Evolutionary conservation across 2,329 filamentous ascomycete species (phyloP).

Genomic region (Westerdykella ornata): DNA sequence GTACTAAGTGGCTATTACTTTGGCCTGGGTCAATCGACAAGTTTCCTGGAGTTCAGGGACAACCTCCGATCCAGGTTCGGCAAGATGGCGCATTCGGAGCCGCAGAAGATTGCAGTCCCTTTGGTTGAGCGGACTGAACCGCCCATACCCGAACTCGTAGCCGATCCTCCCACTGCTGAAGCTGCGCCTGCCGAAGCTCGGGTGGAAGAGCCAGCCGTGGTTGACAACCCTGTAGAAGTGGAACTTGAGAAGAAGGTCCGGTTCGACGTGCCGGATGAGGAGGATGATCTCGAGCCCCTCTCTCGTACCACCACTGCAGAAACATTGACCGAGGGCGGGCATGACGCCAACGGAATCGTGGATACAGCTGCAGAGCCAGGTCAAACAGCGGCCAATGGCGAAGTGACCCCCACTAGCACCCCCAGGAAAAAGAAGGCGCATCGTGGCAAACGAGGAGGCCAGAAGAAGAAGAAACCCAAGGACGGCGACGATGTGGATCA

Average conservation of each 20-base stretch:
- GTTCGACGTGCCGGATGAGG: conserved; percentile 30
- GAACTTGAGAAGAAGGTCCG: conserved; percentile 30
- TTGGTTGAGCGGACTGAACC: not conserved
- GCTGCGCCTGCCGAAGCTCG: conserved; percentile 4
- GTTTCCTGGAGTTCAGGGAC: conserved; percentile 6
- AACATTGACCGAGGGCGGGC: conserved; percentile 11
- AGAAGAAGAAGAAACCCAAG: conserved; percentile 38
- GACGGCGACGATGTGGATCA: conserved; percentile 35
- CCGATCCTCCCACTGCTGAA: conserved; percentile 3
- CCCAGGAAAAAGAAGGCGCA: conserved; percentile 46
- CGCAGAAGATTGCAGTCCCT: not conserved
- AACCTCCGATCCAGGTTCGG: conserved; percentile 1
- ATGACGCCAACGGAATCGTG: not conserved
- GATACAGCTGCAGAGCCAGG: conserved; percentile 1
- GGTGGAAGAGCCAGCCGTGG: not conserved
- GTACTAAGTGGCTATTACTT: conserved; percentile 1
- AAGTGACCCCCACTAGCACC: conserved; percentile 18
- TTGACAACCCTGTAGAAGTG: conserved; percentile 1
- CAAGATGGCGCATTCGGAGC: conserved; percentile 1
- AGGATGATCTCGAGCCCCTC: conserved; percentile 25
- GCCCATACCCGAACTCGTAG: not conserved
- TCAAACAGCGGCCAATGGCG: conserved; percentile 6
- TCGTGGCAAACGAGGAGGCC: conserved; percentile 44
- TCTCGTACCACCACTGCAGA: conserved; percentile 32
- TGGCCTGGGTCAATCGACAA: conserved; percentile 3